Conservation (phyloP, 2,329 filamentous ascomycete species). For the Claviceps sp. region DNA sequence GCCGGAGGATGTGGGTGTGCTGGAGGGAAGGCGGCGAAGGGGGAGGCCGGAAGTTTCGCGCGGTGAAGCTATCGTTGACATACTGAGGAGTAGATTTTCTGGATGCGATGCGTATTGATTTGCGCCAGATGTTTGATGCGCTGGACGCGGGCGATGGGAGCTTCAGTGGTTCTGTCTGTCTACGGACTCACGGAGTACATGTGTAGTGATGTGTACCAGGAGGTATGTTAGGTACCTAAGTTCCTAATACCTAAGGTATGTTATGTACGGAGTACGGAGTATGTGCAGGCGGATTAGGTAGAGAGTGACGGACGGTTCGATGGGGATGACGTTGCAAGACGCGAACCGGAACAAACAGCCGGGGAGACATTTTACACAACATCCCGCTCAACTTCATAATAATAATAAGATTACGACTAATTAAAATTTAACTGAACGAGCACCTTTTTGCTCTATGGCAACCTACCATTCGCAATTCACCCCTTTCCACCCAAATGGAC, state of each 20-base stretch:
- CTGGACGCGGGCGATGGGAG: background rate
- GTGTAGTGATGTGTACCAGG: no score
- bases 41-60: conserved; percentile 38
- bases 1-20: conserved; percentile 57
- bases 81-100: conserved; percentile 14
- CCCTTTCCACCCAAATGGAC: conserved; percentile 9
- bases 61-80: conserved; percentile 54
- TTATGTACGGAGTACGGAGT: no score
- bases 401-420: no score
- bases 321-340: background rate
- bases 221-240: no score
- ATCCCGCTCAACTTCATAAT: no score
- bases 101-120: no score
- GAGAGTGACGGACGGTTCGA: background rate
- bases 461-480: no score
- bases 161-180: background rate
- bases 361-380: background rate
- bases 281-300: background rate
- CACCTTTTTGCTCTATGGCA: no score
- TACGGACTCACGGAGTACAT: no score
- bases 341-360: background rate
- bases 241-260: no score
- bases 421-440: no score
- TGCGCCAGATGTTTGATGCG: no score
- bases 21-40: conserved; percentile 42